Evolutionary conservation across 179 eudicot species (phyloP), one percentile per base, ranked within the genome.

Genomic region (Spinacia oleracea): DNA sequence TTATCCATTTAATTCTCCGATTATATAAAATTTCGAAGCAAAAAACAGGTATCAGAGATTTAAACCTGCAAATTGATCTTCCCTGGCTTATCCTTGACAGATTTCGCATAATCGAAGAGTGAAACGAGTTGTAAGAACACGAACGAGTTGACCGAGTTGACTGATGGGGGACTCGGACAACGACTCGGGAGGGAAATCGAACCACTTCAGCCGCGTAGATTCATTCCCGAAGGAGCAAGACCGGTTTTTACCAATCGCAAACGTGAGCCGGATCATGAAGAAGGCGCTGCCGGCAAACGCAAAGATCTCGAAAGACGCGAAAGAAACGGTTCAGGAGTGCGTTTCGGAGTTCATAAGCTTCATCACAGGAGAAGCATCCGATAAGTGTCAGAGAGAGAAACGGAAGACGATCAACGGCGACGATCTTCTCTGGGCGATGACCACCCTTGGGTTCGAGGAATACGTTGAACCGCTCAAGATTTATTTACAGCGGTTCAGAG

Each of bases 301-400:
- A 1, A 90, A 90, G 77, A 90, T 90, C 45, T 90, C 93, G 0
- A 90, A 90, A 48, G 93, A 90, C 67, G 91, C 93, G 0, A 90
- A 90, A 46, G 91, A 90, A 65, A 89, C 93, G 9, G 91, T 90
- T 16, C 93, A 90, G 12, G 93, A 90, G 59, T 90, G 93, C 78
- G 93, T 90, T 7, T 90, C 93, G 15, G 93, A 90, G 83, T 90
- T 90, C 81, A 90, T 90, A 73, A 88, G 91, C 75, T 90, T 90
- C 89, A 78, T 90, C 70, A 90, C 93, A 21, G 91, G 93, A 27
- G 93, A 89, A 35, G 91, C 91, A 2, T 85, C 91, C 0, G 93
- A 90, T 48, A 90, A 90, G 85, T 90, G 93, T 62, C 90, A 87
- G 51, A 50, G 90, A 15, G 93, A 90, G 86, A 90, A 90, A 73